These are phyloP conservation scores for Saccharomyces paradoxus DNA, from an alignment of 805 yeast species.

Conservation along the genomic window DNA sequence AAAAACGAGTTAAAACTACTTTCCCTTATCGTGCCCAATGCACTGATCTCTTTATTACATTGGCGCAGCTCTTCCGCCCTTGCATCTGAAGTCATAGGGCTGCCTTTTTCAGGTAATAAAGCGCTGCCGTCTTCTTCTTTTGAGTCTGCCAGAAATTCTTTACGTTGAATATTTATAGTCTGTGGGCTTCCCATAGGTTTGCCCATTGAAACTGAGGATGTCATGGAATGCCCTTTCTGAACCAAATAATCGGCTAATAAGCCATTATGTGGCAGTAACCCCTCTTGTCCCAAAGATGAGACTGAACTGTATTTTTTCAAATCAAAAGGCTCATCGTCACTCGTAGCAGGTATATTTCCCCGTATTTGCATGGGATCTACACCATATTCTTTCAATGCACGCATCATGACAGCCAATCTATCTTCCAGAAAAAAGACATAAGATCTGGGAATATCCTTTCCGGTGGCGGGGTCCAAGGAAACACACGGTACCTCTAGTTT, in stretches of 20 bases:
- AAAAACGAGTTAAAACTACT: constrained; percentile 31
- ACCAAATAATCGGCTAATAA: constrained; percentile 22
- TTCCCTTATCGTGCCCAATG: constrained; percentile 18
- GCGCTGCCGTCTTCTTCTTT: background rate
- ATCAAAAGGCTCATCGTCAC: constrained; percentile 23
- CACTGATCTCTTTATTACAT: constrained; percentile 16
- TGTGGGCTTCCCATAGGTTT: background rate
- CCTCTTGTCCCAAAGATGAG: constrained; percentile 15
- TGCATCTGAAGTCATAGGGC: background rate
- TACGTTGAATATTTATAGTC: background rate
- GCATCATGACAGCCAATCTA: constrained; percentile 49
- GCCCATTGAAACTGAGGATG: background rate
- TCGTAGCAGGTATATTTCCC: constrained; percentile 23
- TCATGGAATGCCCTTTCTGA: constrained; percentile 20
- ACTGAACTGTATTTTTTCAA: constrained; percentile 11
- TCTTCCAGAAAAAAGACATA: constrained; percentile 68
- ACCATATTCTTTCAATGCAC: constrained; percentile 38
- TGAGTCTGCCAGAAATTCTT: background rate
- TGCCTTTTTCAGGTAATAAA: constrained; percentile 4
- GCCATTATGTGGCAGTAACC: constrained; percentile 17
- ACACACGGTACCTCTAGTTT: constrained; percentile 66
- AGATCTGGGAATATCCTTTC: constrained; percentile 76
- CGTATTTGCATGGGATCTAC: constrained; percentile 27
- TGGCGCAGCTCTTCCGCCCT: constrained; percentile 16
- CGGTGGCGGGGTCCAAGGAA: constrained; percentile 81